Base-by-base conservation (phyloP, 352 stramenopile genomes). In the Globisporangium nunn region DNA sequence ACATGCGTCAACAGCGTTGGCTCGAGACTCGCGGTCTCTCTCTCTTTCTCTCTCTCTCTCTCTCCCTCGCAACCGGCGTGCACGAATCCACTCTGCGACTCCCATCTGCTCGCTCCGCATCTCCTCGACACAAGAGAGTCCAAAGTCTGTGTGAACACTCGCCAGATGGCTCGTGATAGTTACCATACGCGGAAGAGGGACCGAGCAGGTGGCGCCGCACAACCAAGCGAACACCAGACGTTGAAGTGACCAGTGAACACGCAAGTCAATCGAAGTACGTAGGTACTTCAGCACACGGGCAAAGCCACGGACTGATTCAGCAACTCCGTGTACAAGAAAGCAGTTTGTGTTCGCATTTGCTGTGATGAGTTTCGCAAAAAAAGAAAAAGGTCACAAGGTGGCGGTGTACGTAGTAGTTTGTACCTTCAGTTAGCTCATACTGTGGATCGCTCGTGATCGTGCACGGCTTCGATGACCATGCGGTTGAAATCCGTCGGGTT, bases 401-500 rank as follows among this genome's bases (percentile, higher is more conserved):
- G 23, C 23, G 23, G 23, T 23, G 23, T 23, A 23, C 23, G 23
- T 23, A 23, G 23, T 23, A 23, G 23, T 23, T 23, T 23, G 23
- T 28, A 28, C 8, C 41, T 47, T 28, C 41, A 46, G 41, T 4
- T 28, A 5, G 41, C 5, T 47, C 41, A 47, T 47, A 47, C 14
- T 47, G n/a, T 47, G 1, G 68, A 68, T 39, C 71, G 71, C 55
- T 88, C 78, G 51, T 88, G 64, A 18, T 87, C 75, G 59, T 77
- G 76, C 54, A 91, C 75, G 23, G 78, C 74, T 50, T 88, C 72
- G 43, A 87, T 72, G 33, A 93, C 37, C 56, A 88, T 78, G 54
- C 73, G 67, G 60, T 91, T 90, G 50, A 93, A 93, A 41, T 86
- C 82, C 17, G 45, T 49, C 2, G 82, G 77, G 63, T 93, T 91